Percentiles rank a stretch among this genome's conserved stretches.
Evolutionary conservation across 139 green algal genomes (phyloP).

Genomic region (Coccomyxa sp.): DNA sequence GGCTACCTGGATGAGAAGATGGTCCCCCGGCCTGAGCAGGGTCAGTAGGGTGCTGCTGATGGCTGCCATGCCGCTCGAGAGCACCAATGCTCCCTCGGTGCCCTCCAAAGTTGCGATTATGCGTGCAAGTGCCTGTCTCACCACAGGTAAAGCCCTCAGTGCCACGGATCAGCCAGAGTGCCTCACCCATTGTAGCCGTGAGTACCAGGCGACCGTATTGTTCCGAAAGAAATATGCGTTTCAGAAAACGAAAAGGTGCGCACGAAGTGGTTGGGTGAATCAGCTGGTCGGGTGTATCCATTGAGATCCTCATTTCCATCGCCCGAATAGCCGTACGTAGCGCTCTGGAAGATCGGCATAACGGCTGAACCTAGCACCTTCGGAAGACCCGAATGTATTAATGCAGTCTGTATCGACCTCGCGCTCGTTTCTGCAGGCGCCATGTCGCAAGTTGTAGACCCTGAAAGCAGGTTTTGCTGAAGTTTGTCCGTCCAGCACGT

Average conservation of each 20-base stretch:
- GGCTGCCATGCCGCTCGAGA: conserved; percentile 39
- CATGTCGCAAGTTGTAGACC: no score
- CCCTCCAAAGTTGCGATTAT: conserved; percentile 14
- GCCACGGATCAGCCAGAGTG: neutral
- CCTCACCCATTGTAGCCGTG: neutral
- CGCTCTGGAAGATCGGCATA: conserved; percentile 29
- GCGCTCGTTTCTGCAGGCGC: no score
- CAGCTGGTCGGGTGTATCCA: neutral
- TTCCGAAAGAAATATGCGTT: conserved; percentile 5
- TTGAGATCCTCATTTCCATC: neutral
- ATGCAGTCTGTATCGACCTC: no score
- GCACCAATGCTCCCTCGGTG: conserved; percentile 29
- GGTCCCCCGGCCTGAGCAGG: conserved; percentile 33
- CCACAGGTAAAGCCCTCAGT: neutral
- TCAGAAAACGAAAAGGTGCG: conserved; percentile 1
- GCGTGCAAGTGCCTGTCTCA: conserved; percentile 16
- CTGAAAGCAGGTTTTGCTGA: no score
- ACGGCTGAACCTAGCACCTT: conserved; percentile 7
- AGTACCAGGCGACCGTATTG: conserved; percentile 16
- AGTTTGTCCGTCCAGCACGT: no score
- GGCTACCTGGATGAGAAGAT: conserved; percentile 37
- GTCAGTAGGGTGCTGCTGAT: conserved; percentile 32
- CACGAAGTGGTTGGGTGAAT: conserved; percentile 18
- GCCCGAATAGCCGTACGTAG: conserved; percentile 6
- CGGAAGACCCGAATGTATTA: no score